These are phyloP conservation scores for Saccharomyces eubayanus DNA, from an alignment of 805 yeast species.

Conservation along the genomic window DNA sequence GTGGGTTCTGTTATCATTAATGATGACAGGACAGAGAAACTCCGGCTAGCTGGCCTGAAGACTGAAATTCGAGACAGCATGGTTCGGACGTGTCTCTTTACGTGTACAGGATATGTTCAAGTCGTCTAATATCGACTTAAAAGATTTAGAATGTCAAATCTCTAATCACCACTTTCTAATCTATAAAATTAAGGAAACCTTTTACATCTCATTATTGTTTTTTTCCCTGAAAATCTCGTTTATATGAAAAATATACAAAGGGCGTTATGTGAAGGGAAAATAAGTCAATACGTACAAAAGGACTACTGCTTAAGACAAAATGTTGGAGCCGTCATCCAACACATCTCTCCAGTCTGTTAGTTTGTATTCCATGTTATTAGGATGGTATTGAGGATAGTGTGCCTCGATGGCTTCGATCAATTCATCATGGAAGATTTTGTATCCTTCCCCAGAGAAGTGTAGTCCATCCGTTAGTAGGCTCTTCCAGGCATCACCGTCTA, in stretches of 20 bases:
- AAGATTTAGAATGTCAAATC: background rate
- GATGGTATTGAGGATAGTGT: slow-evolving; percentile 41
- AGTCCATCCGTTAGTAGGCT: slow-evolving; percentile 46
- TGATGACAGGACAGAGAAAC: background rate
- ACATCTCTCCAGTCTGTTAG: slow-evolving; percentile 39
- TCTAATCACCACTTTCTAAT: background rate
- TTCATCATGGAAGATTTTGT: slow-evolving; percentile 41
- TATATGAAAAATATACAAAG: background rate
- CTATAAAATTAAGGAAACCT: background rate
- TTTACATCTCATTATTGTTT: background rate
- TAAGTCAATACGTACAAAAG: background rate
- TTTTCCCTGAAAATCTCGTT: background rate
- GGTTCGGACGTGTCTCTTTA: background rate
- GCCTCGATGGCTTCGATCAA: slow-evolving; percentile 33
- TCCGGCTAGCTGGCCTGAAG: background rate
- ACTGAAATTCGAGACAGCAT: background rate
- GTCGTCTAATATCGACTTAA: background rate
- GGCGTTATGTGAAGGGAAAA: background rate
- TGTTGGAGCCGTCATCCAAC: slow-evolving; percentile 18
- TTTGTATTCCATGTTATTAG: slow-evolving; percentile 33
- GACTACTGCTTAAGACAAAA: background rate
- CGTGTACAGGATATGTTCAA: background rate
- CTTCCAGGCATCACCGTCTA: slow-evolving; percentile 34
- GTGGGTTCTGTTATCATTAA: background rate
- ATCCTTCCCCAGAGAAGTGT: slow-evolving; percentile 51